Evolutionary conservation across 768 basidiomycete species (phyloP).

Genomic region (Pisolithus albus): DNA sequence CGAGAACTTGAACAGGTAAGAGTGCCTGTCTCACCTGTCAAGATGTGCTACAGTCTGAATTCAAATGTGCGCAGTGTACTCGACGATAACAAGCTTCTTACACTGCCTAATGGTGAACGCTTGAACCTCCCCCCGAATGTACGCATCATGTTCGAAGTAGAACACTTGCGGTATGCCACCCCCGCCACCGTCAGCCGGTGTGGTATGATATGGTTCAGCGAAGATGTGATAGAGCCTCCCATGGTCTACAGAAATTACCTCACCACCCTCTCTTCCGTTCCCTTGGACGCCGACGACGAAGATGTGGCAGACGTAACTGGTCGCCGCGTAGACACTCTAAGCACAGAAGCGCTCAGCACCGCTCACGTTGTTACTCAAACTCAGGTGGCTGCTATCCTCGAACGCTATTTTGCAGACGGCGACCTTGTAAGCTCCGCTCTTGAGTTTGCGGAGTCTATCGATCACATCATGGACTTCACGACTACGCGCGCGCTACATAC

Average conservation of each 20-base stretch:
- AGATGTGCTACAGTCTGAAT: neutral
- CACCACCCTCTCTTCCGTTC: constrained; percentile 59
- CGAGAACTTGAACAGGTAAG: constrained; percentile 95
- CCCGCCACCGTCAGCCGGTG: constrained; percentile 98
- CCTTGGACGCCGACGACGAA: constrained; percentile 89
- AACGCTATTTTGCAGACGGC: constrained; percentile 75
- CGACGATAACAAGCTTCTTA: constrained; percentile 97
- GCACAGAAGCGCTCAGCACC: constrained; percentile 44
- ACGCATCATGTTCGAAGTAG: constrained; percentile 99
- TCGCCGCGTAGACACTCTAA: constrained; percentile 47
- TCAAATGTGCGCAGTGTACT: constrained; percentile 59
- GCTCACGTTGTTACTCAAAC: constrained; percentile 69
- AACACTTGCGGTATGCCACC: constrained; percentile 94
- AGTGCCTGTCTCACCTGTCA: constrained; percentile 5
- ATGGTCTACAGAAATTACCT: constrained; percentile 94
- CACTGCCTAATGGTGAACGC: constrained; percentile 95
- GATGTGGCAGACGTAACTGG: constrained; percentile 54
- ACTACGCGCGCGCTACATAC: constrained; percentile 86
- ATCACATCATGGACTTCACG: constrained; percentile 99
- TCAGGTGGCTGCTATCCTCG: constrained; percentile 65
- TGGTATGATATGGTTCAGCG: constrained; percentile 99
- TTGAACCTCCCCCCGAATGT: constrained; percentile 95
- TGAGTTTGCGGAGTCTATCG: constrained; percentile 72
- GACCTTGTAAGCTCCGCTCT: constrained; percentile 80
- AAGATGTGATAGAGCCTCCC: constrained; percentile 82